These are phyloP conservation scores for Bjerkandera adusta DNA, from an alignment of 1,284 basidiomycete genomes.

Conservation along the genomic window DNA sequence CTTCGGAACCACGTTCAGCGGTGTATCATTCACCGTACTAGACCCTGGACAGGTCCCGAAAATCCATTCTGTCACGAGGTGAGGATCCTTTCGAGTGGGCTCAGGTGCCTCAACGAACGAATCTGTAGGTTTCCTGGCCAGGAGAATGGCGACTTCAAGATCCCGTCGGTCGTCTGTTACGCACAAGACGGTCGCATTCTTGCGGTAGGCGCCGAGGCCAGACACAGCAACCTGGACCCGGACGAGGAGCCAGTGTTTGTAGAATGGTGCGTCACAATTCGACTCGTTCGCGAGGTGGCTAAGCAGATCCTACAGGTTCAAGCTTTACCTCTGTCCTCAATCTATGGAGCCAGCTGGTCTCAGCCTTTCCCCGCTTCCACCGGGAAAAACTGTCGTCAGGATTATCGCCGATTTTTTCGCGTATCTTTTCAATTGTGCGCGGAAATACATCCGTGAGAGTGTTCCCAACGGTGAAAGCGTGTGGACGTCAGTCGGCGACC, in stretches of 20 bases:
- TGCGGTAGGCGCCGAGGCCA: conserved; percentile 54
- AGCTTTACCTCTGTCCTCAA: conserved; percentile 49
- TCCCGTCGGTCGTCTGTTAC: conserved; percentile 57
- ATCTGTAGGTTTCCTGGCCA: conserved; percentile 36
- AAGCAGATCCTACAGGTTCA: conserved; percentile 44
- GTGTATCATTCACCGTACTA: conserved; percentile 46
- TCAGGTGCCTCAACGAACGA: too few relatives aligned
- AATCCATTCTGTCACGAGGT: conserved; percentile 70
- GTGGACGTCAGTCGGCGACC: conserved; percentile 33
- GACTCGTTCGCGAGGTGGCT: neutral
- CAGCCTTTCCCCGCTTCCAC: conserved; percentile 46
- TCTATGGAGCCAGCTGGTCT: conserved; percentile 37
- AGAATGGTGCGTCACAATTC: conserved; percentile 43
- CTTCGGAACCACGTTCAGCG: conserved; percentile 53
- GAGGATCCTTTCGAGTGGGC: neutral
- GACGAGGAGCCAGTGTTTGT: conserved; percentile 46
- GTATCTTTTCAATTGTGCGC: conserved; percentile 46
- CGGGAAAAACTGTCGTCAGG: conserved; percentile 40
- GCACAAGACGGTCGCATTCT: conserved; percentile 40
- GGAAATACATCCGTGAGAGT: conserved; percentile 45
- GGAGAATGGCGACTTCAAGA: conserved; percentile 37
- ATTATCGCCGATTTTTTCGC: conserved; percentile 52
- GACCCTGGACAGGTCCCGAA: conserved; percentile 69
- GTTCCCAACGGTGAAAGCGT: conserved; percentile 39
- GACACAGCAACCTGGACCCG: conserved; percentile 40